Evolutionary conservation across 768 basidiomycete genomes (phyloP).

Genomic region (Coprinopsis sp.): DNA sequence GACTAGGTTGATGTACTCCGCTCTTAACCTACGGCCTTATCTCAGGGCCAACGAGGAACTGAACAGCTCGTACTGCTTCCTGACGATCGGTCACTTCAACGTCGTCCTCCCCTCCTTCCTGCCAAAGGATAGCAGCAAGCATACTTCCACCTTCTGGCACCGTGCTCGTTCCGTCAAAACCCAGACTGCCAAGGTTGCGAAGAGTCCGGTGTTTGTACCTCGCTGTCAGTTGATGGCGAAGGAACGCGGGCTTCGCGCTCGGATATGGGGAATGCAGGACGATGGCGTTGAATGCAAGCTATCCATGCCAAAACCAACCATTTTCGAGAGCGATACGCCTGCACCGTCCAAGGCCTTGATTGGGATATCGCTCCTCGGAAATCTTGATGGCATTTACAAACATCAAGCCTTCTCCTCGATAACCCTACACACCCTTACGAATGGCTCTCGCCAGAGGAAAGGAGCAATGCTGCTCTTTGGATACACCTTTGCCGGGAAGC

Average conservation of each 20-base stretch:
- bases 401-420: slow-evolving; percentile 56
- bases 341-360: slow-evolving; percentile 61
- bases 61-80: slow-evolving; percentile 74
- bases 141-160: slow-evolving; percentile 61
- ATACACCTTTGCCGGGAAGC: slow-evolving; percentile 66
- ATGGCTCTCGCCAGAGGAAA: slow-evolving; percentile 75
- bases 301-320: slow-evolving; percentile 15
- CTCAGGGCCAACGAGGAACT: slow-evolving; percentile 37
- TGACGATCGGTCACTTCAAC: slow-evolving; percentile 81
- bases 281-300: slow-evolving; percentile 47
- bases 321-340: slow-evolving; percentile 17
- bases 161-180: slow-evolving; percentile 63
- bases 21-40: slow-evolving; percentile 71
- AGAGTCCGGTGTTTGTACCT: slow-evolving; percentile 55
- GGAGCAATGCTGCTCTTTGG: slow-evolving; percentile 82
- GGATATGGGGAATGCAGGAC: slow-evolving; percentile 70
- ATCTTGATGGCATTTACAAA: slow-evolving; percentile 77
- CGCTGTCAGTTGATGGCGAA: slow-evolving; percentile 62
- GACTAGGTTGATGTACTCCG: slow-evolving; percentile 85
- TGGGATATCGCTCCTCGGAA: slow-evolving; percentile 80
- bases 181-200: slow-evolving; percentile 64
- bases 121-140: too few species aligned
- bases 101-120: slow-evolving; percentile 73
- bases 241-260: slow-evolving; percentile 55
- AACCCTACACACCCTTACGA: slow-evolving; percentile 69